Evolutionary conservation across 805 yeast species (phyloP), one percentile per base, ranked within the genome.

Genomic region (Candida xiaguanensis): DNA sequence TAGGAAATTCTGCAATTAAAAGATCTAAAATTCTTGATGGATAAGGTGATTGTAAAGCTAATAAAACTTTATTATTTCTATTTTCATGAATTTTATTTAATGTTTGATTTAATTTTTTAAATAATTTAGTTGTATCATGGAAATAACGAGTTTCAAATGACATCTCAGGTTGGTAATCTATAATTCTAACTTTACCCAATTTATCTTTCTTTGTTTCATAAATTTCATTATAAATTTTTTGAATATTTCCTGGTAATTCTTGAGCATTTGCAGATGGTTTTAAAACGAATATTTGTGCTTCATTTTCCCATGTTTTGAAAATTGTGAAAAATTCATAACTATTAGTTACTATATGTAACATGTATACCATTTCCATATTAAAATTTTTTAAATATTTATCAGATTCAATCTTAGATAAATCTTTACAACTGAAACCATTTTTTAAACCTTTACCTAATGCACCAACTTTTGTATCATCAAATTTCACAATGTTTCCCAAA

Each of bases 401-500:
- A 11, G 74, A 57, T 4, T 77, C 75, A 5, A 73, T 62, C 20
- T 65, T 63, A 25, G 78, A 59, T 39, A 77, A 56, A 56, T 81
- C 80, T 36, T 76, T 76, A 40, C 75, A 53, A 11, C 83, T 78
- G 59, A 95, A 95, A 0, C 99, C 99, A 42, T 75, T 74, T 49
- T 86, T 89, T 41, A 93, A 64, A 20, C 96, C 95, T 51, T 75
- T 77, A 6, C 97, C 95, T 8, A 95, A 65, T 0, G 89, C 79
- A 7, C 97, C 96, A n/a, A 86, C 75, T 40, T 75, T 70, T 1
- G 78, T 66, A 32, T 82, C 82, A 46, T 80, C 86, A 46, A 90
- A 82, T 12, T 71, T 70, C 15, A 90, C 84, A 12, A 78, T 70
- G 17, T 80, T 70, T 3, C 99, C 98, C 13, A 93, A 63, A 23